These are phyloP conservation scores for Castanopsis chinensis DNA, from an alignment of 306 rosid genomes.

Conservation along the genomic window DNA sequence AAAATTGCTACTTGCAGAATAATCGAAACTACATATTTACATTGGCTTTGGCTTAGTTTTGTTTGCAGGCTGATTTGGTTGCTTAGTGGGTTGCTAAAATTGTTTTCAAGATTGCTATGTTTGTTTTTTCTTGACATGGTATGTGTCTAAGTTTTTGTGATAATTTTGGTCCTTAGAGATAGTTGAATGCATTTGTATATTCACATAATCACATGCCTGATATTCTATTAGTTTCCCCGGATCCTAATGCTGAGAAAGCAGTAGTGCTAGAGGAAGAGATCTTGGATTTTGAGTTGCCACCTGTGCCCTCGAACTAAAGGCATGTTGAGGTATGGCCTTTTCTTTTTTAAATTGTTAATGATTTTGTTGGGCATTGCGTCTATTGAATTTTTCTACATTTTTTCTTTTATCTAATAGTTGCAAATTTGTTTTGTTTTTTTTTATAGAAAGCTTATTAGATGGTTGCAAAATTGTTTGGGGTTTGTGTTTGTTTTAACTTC, in stretches of 20 bases:
- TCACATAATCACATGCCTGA: conserved; percentile 2
- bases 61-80: no score
- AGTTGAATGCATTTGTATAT: background rate
- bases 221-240: conserved; percentile 28
- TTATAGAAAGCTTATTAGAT: no score
- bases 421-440: no score
- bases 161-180: background rate
- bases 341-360: background rate
- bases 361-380: background rate
- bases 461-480: background rate
- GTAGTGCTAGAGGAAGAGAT: conserved; percentile 62
- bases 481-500: background rate
- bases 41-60: no score
- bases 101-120: no score
- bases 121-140: no score
- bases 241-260: conserved; percentile 33
- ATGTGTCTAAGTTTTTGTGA: no score
- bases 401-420: no score
- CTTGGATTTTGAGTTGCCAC: conserved; percentile 32
- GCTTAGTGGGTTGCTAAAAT: no score
- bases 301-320: background rate
- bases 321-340: conserved; percentile 28
- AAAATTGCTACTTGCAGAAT: no score
- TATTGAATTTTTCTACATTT: background rate
- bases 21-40: no score